phyloP scores from a whole-genome alignment of 805 yeast species.

The Nakazawaea anatomiae region DNA sequence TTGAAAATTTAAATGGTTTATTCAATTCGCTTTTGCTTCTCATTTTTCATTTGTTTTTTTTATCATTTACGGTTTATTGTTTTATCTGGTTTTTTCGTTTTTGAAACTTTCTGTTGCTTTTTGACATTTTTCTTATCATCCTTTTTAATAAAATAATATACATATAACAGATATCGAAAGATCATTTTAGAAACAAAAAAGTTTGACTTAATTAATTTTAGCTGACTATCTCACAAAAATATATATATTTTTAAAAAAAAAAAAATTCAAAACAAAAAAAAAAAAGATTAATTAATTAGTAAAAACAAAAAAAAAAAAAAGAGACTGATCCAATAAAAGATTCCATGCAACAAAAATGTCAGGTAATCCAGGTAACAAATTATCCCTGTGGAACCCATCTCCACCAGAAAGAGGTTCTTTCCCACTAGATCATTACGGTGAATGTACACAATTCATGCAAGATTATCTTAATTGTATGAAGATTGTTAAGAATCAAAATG shows the following conservation, averaged over 20 bases:
- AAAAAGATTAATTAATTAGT: background rate
- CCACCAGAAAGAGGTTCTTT: constrained; percentile 97
- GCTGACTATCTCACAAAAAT: background rate
- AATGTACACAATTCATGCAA: constrained; percentile 72
- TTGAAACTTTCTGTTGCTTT: too few species aligned
- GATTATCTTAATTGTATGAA: constrained; percentile 75
- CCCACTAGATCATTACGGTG: constrained; percentile 85
- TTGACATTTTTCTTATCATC: background rate
- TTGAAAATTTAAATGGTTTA: background rate
- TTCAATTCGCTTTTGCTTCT: too few species aligned
- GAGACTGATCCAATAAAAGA: too few species aligned
- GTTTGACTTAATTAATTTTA: too few species aligned
- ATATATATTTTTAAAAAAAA: too few species aligned
- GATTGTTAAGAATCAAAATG: constrained; percentile 72
- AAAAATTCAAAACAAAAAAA: background rate
- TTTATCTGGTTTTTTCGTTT: too few species aligned
- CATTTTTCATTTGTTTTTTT: too few species aligned
- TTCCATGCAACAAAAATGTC: constrained; percentile 18
- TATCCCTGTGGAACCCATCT: constrained; percentile 60
- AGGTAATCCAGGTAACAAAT: constrained; percentile 41
- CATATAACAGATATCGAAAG: background rate
- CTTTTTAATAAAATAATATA: background rate
- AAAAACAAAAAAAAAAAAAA: background rate
- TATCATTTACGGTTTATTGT: too few species aligned
- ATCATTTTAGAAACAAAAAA: background rate